phyloP scores from a whole-genome alignment of 2,329 filamentous ascomycete genomes.

The Aureobasidium sp. region DNA sequence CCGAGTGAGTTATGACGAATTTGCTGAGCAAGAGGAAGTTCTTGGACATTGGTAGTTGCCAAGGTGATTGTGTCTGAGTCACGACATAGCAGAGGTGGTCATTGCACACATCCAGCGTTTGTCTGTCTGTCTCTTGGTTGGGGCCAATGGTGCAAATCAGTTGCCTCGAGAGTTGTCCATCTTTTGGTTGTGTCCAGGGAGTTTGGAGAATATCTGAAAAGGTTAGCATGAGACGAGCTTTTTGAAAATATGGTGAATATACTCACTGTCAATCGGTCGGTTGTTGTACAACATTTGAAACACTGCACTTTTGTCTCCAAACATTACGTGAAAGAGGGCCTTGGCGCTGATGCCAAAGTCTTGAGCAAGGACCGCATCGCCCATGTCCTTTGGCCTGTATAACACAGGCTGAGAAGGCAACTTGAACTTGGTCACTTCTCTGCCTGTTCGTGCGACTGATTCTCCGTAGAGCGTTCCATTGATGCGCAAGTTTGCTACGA shows the following conservation, averaged over 20 bases:
- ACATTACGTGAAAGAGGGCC: constrained; percentile 89
- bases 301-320: constrained; percentile 90
- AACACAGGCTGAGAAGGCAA: constrained; percentile 71
- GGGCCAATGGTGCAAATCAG: constrained; percentile 44
- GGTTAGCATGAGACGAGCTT: background rate
- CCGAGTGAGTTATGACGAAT: constrained; percentile 85
- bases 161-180: constrained; percentile 50
- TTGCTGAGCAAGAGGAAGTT: constrained; percentile 79
- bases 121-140: constrained; percentile 59
- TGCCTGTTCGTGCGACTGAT: constrained; percentile 29
- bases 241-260: background rate
- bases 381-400: constrained; percentile 77
- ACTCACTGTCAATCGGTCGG: constrained; percentile 54
- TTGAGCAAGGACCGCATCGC: constrained; percentile 63
- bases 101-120: constrained; percentile 64
- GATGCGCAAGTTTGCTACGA: constrained; percentile 51
- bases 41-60: constrained; percentile 76
- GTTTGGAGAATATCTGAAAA: constrained; percentile 64
- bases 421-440: constrained; percentile 62
- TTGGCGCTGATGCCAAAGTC: constrained; percentile 89
- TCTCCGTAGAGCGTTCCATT: constrained; percentile 51
- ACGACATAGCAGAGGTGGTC: constrained; percentile 57
- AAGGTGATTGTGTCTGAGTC: constrained; percentile 56
- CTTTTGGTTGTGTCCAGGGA: constrained; percentile 67
- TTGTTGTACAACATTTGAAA: constrained; percentile 89